These are phyloP conservation scores for Fusarium tupiense DNA, from an alignment of 2,329 filamentous ascomycete genomes.

Conservation along the genomic window DNA sequence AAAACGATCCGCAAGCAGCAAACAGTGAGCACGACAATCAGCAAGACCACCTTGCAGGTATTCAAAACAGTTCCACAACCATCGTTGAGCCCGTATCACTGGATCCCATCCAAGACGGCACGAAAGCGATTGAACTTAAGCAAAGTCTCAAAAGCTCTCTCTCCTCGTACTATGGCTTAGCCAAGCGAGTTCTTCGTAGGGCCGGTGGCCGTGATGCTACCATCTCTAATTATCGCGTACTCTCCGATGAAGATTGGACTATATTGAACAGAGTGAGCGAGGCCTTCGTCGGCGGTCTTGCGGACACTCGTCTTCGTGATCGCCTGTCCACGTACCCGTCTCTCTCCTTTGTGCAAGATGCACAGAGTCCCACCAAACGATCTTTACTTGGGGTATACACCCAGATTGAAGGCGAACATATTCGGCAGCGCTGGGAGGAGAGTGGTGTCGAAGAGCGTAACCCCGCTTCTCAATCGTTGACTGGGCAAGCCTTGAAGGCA, in stretches of 20 bases:
- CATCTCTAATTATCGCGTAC: conserved; percentile 55
- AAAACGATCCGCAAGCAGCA: conserved; percentile 44
- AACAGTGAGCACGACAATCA: conserved; percentile 41
- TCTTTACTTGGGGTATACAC: conserved; percentile 64
- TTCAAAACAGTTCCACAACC: conserved; percentile 8
- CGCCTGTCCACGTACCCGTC: conserved; percentile 60
- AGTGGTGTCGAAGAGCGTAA: conserved; percentile 35
- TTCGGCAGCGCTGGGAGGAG: conserved; percentile 54
- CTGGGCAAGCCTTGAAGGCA: conserved; percentile 49
- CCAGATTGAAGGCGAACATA: conserved; percentile 66
- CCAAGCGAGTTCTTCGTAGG: conserved; percentile 61
- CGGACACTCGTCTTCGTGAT: conserved; percentile 56
- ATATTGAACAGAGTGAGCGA: conserved; percentile 62
- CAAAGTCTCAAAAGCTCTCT: conserved; percentile 56
- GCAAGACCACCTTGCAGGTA: background rate
- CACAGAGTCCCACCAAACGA: conserved; percentile 49
- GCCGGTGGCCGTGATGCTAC: conserved; percentile 62
- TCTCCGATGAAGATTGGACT: conserved; percentile 56
- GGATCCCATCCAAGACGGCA: conserved; percentile 14
- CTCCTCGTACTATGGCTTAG: conserved; percentile 57
- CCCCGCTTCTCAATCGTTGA: conserved; percentile 39
- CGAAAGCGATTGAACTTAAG: conserved; percentile 48
- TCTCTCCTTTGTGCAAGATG: conserved; percentile 50
- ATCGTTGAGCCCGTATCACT: conserved; percentile 37
- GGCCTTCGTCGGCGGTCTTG: conserved; percentile 65